A percentile compares a stretch with the other conserved stretches of the same genome.
These are phyloP conservation scores for Selaginella tamariscina DNA, from an alignment of 75 land plant species.

Conservation along the genomic window DNA sequence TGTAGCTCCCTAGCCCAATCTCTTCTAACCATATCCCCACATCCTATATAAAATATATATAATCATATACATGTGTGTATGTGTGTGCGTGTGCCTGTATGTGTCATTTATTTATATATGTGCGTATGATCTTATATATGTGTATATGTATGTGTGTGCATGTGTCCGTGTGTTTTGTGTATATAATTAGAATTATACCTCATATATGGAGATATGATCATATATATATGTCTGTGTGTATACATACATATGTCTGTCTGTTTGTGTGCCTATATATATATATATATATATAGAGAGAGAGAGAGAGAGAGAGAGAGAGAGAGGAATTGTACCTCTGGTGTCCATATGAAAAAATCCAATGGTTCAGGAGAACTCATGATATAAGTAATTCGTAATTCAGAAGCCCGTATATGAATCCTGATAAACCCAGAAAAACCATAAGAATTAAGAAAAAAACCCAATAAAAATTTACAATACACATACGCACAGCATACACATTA, in stretches of 20 bases:
- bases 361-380: conserved; percentile 70
- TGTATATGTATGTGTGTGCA: background rate
- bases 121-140: background rate
- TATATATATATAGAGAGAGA: no score
- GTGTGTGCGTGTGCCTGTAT: no score
- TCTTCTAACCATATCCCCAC: conserved; percentile 79
- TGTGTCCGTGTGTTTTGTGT: background rate
- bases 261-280: no score
- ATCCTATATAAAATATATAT: conserved; percentile 35
- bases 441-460: no score
- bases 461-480: no score
- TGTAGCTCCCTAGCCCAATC: conserved; percentile 63
- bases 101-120: no score
- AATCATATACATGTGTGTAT: background rate
- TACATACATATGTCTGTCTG: no score
- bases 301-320: background rate
- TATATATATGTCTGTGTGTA: no score
- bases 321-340: conserved; percentile 48
- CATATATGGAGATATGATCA: background rate
- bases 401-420: no score
- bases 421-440: no score
- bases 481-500: no score
- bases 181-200: background rate
- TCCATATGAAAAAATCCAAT: conserved; percentile 86
- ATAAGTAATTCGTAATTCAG: no score